phyloP scores from a whole-genome alignment of 208 protist genomes.

The Trypanosoma brucei region DNA sequence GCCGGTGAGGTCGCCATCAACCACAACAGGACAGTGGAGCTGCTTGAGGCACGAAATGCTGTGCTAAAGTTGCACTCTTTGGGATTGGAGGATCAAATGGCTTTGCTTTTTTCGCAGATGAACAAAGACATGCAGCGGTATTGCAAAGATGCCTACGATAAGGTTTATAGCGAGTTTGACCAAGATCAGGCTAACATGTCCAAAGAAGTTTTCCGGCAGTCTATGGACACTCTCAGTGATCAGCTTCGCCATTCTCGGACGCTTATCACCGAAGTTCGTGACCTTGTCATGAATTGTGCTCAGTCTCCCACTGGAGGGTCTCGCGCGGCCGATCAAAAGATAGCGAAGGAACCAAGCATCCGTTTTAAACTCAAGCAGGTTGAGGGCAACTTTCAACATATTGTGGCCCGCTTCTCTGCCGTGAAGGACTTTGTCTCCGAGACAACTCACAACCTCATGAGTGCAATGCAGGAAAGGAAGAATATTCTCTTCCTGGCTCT shows the following conservation, averaged over 20 bases:
- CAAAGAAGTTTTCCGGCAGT: constrained; percentile 80
- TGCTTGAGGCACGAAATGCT: constrained; percentile 81
- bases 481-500: constrained; percentile 89
- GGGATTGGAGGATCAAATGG: constrained; percentile 90
- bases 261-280: constrained; percentile 75
- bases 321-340: constrained; percentile 63
- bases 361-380: constrained; percentile 88
- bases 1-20: constrained; percentile 71
- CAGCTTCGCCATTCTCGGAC: constrained; percentile 68
- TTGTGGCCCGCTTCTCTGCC: constrained; percentile 78
- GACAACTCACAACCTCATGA: constrained; percentile 84
- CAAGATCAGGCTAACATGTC: constrained; percentile 79
- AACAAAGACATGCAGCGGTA: constrained; percentile 73
- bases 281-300: constrained; percentile 53
- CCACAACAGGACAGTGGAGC: constrained; percentile 74
- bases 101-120: constrained; percentile 85
- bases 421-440: constrained; percentile 83
- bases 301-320: constrained; percentile 21
- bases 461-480: constrained; percentile 82
- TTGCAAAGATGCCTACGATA: constrained; percentile 72
- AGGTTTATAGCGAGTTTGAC: constrained; percentile 68
- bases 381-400: constrained; percentile 86
- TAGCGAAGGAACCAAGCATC: constrained; percentile 77
- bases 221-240: constrained; percentile 85
- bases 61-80: constrained; percentile 76